These are phyloP conservation scores for Smittium mucronatum DNA, from an alignment of 371 early-diverging fungal species.

Conservation along the genomic window DNA sequence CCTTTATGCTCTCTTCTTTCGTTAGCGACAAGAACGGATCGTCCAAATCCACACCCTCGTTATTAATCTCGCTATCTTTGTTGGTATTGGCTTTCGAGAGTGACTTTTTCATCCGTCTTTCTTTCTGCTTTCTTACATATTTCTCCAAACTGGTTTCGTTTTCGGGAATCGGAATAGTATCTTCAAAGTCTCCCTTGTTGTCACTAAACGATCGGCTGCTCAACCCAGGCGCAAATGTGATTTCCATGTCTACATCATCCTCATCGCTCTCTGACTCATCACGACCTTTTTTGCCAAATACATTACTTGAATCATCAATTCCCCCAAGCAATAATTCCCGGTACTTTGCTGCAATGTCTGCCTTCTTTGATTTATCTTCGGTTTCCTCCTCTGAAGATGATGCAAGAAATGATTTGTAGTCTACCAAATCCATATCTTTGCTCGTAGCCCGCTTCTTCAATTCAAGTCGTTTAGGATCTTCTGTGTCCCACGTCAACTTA, in stretches of 20 bases:
- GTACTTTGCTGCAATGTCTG: constrained; percentile 40
- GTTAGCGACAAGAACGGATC: constrained; percentile 38
- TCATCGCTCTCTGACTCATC: constrained; percentile 33
- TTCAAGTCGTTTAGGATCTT: constrained; percentile 72
- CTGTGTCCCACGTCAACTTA: constrained; percentile 93
- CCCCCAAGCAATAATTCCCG: constrained; percentile 13
- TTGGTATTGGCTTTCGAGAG: constrained; percentile 40
- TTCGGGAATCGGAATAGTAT: constrained; percentile 23
- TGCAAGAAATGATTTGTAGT: constrained; percentile 82
- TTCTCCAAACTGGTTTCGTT: constrained; percentile 74
- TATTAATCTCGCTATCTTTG: constrained; percentile 37
- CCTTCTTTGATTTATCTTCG: constrained; percentile 15
- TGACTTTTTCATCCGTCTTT: constrained; percentile 41
- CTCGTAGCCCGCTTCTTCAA: constrained; percentile 65
- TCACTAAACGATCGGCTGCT: constrained; percentile 11
- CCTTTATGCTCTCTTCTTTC: constrained; percentile 33
- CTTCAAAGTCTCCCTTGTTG: neutral
- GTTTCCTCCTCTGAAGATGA: constrained; percentile 38
- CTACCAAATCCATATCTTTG: constrained; percentile 78
- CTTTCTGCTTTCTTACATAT: constrained; percentile 71
- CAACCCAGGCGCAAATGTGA: constrained; percentile 88
- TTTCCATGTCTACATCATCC: constrained; percentile 73
- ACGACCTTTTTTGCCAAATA: constrained; percentile 27
- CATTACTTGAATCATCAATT: constrained; percentile 36
- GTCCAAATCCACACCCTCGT: constrained; percentile 34